Conservation (phyloP, 345 rosid genomes). For the Acer negundo region DNA sequence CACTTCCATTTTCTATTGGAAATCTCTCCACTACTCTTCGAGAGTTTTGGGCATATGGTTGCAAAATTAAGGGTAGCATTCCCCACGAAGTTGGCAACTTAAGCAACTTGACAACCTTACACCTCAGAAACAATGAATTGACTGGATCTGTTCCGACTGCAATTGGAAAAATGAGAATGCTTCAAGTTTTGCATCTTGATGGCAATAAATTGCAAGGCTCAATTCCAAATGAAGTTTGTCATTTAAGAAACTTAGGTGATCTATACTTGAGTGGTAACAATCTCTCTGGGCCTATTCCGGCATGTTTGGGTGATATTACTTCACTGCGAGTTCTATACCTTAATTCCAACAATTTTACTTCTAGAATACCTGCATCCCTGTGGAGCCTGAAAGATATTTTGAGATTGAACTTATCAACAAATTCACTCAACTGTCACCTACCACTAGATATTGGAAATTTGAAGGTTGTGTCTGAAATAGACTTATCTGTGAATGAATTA, state of each 20-base stretch:
- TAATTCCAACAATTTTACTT: conserved; percentile 4
- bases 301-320: conserved; percentile 1
- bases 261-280: conserved; percentile 2
- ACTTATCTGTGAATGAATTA: too few species aligned
- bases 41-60: too few species aligned
- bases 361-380: background rate
- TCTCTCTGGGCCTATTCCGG: background rate
- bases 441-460: too few species aligned
- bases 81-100: too few species aligned
- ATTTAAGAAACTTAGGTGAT: background rate
- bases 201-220: background rate
- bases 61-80: too few species aligned
- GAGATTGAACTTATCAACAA: background rate
- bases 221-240: background rate
- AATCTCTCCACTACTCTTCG: background rate
- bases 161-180: too few species aligned
- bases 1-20: background rate
- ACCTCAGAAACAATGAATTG: too few species aligned
- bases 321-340: background rate
- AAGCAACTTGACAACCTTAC: too few species aligned
- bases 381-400: conserved; percentile 2
- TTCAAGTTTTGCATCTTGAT: too few species aligned
- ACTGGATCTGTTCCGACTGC: too few species aligned
- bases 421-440: background rate
- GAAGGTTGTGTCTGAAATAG: too few species aligned